A percentile compares a stretch with the other conserved stretches of the same genome.
These are phyloP conservation scores for Solanum microdontum DNA, from an alignment of 257 asterid genomes.

Conservation along the genomic window DNA sequence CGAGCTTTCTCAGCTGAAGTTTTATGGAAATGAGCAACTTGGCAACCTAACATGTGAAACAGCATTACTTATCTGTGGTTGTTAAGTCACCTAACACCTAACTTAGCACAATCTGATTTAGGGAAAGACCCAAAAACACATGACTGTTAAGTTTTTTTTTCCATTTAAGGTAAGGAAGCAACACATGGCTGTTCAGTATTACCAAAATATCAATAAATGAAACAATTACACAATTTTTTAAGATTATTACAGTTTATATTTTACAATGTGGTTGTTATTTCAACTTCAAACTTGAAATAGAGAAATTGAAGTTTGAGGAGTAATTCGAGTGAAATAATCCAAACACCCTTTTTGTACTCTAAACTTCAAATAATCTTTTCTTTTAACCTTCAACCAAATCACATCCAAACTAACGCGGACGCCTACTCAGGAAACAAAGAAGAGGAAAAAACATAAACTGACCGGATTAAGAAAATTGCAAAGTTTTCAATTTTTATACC, in stretches of 20 bases:
- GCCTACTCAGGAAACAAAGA: neutral
- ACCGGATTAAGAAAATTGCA: neutral
- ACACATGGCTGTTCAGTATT: neutral
- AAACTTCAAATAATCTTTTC: neutral
- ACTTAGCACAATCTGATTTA: neutral
- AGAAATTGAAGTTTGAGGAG: neutral
- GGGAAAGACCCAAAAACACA: neutral
- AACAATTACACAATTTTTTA: neutral
- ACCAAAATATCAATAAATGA: neutral
- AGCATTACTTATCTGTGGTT: neutral
- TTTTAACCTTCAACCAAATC: neutral
- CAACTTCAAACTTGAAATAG: neutral
- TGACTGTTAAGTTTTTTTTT: neutral
- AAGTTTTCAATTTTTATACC: neutral
- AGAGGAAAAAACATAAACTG: neutral
- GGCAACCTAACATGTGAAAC: neutral
- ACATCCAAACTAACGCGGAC: neutral
- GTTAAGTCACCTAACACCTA: neutral
- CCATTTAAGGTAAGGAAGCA: neutral
- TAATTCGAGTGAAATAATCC: neutral
- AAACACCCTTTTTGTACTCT: neutral
- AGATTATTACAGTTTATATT: neutral
- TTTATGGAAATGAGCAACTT: neutral
- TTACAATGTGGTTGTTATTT: neutral
- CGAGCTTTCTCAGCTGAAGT: neutral